Conservation (phyloP, 805 yeast species). For the Candida broadrunensis region DNA sequence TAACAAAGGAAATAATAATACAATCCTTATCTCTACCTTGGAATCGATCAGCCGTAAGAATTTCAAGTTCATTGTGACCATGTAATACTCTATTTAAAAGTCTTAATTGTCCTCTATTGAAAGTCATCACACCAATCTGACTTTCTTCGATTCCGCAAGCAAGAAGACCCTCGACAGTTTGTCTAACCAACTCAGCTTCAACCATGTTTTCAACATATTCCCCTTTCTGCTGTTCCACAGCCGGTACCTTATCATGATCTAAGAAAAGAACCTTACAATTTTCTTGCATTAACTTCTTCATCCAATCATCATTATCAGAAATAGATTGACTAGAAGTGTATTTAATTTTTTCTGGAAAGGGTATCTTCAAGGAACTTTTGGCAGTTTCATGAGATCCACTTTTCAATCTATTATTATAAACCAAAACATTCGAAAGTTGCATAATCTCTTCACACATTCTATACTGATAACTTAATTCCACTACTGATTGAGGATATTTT, state of each 20-base stretch:
- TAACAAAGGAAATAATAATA: constrained; percentile 82
- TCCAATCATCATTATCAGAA: constrained; percentile 42
- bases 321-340: constrained; percentile 5
- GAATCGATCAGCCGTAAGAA: constrained; percentile 90
- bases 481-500: constrained; percentile 69
- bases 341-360: constrained; percentile 29
- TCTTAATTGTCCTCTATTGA: constrained; percentile 72
- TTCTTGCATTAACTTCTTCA: constrained; percentile 52
- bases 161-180: constrained; percentile 57
- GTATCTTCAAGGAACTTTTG: constrained; percentile 50
- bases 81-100: constrained; percentile 30
- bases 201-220: constrained; percentile 71
- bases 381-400: constrained; percentile 74
- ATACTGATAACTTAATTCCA: constrained; percentile 77
- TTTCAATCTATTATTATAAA: constrained; percentile 70
- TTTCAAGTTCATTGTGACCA: constrained; percentile 52
- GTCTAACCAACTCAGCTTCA: constrained; percentile 66
- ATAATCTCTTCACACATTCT: constrained; percentile 91
- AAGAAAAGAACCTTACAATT: constrained; percentile 67
- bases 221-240: constrained; percentile 51
- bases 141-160: constrained; percentile 56
- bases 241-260: constrained; percentile 71
- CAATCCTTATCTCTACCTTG: constrained; percentile 97
- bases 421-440: constrained; percentile 73
- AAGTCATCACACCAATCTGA: constrained; percentile 83